Base-by-base conservation (phyloP, 73 alveolate genomes). In the Paramecium bursaria region DNA sequence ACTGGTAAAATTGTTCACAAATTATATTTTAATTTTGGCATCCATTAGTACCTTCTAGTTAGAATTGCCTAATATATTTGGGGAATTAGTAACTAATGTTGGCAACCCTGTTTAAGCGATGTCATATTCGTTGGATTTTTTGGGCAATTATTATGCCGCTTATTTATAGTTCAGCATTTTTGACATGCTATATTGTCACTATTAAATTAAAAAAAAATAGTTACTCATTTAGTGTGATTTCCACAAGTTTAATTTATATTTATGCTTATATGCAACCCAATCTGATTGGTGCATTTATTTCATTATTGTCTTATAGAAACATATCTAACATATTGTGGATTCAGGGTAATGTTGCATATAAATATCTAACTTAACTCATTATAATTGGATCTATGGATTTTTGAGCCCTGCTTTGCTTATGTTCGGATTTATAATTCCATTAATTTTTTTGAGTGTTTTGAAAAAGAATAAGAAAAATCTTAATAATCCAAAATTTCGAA, bases 21-120 rank as follows among this genome's bases (percentile, higher is more conserved):
- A 73, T 17, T 44, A 73, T 44, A 4, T 73, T 3, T 26, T 14
- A 35, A 73, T 73, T 0, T 26, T 73, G 2, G 35, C 50, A 6
- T 9, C 86, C 15, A 14, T 73, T 1, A 33, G 46, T 19, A 73
- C 73, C 44, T 73, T 73, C 44, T 22, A 73, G 14, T 51, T 73
- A 9, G 17, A 39, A 2, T 22, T 44, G 25, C 61, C 73, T 42
- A 4, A 48, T 6, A 4, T 7, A 11, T 11, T 48, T 48, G 61
- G 25, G 7, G 7, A 48, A 7, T 7, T 48, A 4, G 61, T 48
- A 6, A 6, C 4, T 6, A n/a, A 15, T 6, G 21, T 13, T 6
- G 22, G 61, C 4, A 48, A 48, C 14, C 61, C 61, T 7, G 14
- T 48, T 48, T 13, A 48, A 13, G 14, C 61, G 4, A 48, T 48